These are phyloP conservation scores for Citrus hindsii DNA, from an alignment of 345 rosid genomes.

Conservation along the genomic window DNA sequence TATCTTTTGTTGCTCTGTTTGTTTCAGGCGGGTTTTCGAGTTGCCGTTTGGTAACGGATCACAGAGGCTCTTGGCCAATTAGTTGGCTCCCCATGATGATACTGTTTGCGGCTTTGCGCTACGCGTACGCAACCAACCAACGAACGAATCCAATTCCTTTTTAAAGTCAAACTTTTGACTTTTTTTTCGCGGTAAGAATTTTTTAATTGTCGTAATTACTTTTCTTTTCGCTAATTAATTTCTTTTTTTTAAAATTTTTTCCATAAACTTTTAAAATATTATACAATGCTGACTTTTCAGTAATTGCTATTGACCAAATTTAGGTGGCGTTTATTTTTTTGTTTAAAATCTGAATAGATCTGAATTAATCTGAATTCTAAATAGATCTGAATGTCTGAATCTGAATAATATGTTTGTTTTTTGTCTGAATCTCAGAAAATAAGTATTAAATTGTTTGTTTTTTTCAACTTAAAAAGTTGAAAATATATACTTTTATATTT, in stretches of 20 bases:
- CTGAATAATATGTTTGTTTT: too few species aligned
- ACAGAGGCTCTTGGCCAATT: neutral
- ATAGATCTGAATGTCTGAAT: too few species aligned
- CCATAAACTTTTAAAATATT: too few species aligned
- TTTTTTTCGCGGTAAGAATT: neutral
- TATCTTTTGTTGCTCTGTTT: neutral
- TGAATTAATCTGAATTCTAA: too few species aligned
- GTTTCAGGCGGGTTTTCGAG: neutral
- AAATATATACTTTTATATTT: too few species aligned
- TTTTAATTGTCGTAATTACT: neutral
- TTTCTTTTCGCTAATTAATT: neutral
- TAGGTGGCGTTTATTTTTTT: too few species aligned
- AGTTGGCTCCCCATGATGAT: neutral
- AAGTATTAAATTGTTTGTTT: too few species aligned
- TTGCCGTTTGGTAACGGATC: conserved; percentile 14
- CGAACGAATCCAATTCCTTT: neutral
- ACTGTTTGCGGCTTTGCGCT: neutral
- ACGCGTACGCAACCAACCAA: neutral
- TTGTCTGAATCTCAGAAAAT: too few species aligned
- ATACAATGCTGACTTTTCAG: too few species aligned
- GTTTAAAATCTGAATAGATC: too few species aligned
- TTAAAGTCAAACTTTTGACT: neutral
- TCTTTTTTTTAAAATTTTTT: neutral
- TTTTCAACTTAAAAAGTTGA: too few species aligned
- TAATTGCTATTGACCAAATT: too few species aligned